Base-by-base conservation (phyloP, 768 basidiomycete genomes). In the Calocybe indica region DNA sequence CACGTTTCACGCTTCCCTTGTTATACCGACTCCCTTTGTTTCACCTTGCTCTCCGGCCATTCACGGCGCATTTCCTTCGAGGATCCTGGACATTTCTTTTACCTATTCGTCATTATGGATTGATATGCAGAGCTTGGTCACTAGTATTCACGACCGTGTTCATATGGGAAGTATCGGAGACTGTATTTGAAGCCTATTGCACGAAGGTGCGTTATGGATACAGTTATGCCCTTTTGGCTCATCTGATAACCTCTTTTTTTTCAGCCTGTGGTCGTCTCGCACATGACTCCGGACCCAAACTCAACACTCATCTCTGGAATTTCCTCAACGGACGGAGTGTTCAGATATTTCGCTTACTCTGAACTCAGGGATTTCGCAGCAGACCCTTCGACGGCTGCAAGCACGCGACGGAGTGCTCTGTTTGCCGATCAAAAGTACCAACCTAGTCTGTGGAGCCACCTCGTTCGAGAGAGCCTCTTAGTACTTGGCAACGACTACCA, bases 401-500 rank as follows among this genome's bases (percentile, higher is more conserved):
- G 65, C 8, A 58, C 72, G 0, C 73, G 71, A 32, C 73, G 85
- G 8, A 72, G 73, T 0, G 71, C 76, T 0, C 57, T 89, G 1
- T 89, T 88, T 55, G 73, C 73, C 0, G 86, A 89, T 54, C 82
- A 85, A 56, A 85, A 83, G 54, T 77, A 78, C 44, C 71, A 66
- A 6, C 82, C 81, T 0, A 79, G 67, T 44, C 62, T 87, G 7
- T 91, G 89, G 88, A 68, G 67, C 13, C 70, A 71, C 1, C 64
- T 89, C 31, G 68, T 69, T 6, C 74, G 85, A 4, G 79, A 82
- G 46, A 70, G 75, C 6, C 70, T 92, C 2, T 57, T 85, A 7
- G 58, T 75, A 6, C 69, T 91, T 1, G 88, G 85, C 7, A 58
- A 66, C 1, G 86, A 92, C 60, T 89, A 89, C 51, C 85, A 85